Evolutionary conservation across 805 yeast species (phyloP).

Genomic region (Candida caryicola): DNA sequence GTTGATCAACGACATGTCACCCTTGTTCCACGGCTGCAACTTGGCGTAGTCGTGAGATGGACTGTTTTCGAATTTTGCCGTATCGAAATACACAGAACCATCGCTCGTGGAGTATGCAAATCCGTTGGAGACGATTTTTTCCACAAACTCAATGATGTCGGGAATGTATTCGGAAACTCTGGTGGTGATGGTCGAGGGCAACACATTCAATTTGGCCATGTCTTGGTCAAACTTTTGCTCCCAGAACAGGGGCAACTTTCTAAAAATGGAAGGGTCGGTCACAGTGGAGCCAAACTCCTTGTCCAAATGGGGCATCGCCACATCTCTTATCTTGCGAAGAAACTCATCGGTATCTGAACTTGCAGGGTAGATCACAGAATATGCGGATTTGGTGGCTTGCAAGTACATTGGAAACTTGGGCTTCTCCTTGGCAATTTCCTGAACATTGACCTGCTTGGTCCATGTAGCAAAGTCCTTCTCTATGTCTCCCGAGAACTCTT

Average conservation of each 20-base stretch:
- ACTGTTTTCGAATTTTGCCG: constrained; percentile 69
- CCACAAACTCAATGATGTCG: constrained; percentile 79
- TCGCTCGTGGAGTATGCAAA: constrained; percentile 80
- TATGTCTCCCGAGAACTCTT: constrained; percentile 33
- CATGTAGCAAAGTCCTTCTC: constrained; percentile 47
- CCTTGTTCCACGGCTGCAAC: constrained; percentile 97
- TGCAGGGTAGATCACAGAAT: constrained; percentile 38
- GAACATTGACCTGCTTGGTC: constrained; percentile 48
- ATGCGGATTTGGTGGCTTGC: constrained; percentile 57
- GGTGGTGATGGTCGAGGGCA: constrained; percentile 82
- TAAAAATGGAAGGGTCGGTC: constrained; percentile 81
- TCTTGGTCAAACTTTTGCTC: constrained; percentile 81
- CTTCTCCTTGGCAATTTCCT: constrained; percentile 48
- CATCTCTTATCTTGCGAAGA: constrained; percentile 61
- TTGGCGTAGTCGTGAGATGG: constrained; percentile 86
- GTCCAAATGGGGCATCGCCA: constrained; percentile 73
- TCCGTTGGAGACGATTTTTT: constrained; percentile 71
- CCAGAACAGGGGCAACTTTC: constrained; percentile 83
- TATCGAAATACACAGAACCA: constrained; percentile 96
- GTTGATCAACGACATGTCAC: constrained; percentile 75
- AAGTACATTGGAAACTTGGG: constrained; percentile 90
- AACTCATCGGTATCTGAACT: constrained; percentile 32
- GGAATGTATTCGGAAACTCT: constrained; percentile 96
- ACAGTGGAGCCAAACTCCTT: constrained; percentile 68
- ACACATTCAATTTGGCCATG: constrained; percentile 80